Conservation (phyloP, 2,329 filamentous ascomycete genomes). For the Neonectria punicea region DNA sequence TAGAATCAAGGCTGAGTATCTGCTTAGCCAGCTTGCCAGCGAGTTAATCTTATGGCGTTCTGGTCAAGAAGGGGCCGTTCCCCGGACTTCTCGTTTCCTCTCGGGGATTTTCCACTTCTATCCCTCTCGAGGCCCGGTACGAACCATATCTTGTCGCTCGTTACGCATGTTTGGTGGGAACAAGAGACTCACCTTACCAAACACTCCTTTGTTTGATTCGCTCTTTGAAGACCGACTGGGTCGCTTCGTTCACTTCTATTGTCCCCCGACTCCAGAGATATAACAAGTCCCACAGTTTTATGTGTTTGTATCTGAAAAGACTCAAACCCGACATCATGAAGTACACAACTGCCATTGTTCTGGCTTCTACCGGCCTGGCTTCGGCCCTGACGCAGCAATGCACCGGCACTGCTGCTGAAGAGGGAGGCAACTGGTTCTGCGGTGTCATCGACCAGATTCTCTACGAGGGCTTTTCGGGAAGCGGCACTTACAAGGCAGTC, state of each 20-base stretch:
- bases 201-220: slow-evolving; percentile 37
- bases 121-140: slow-evolving; percentile 31
- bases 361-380: slow-evolving; percentile 45
- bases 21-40: slow-evolving; percentile 17
- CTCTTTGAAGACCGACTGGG: slow-evolving; percentile 29
- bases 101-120: slow-evolving; percentile 13
- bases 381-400: slow-evolving; percentile 50
- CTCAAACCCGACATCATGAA: slow-evolving; percentile 45
- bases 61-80: not conserved
- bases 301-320: not conserved
- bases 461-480: slow-evolving; percentile 70
- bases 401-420: slow-evolving; percentile 47
- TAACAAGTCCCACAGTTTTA: not conserved
- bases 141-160: slow-evolving; percentile 28
- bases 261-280: slow-evolving; percentile 3
- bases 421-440: slow-evolving; percentile 73
- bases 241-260: slow-evolving; percentile 25
- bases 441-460: slow-evolving; percentile 71
- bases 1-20: slow-evolving; percentile 17
- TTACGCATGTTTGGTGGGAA: slow-evolving; percentile 3
- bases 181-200: not conserved
- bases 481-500: slow-evolving; percentile 73
- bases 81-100: not conserved
- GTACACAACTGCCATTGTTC: slow-evolving; percentile 39
- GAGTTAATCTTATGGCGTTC: slow-evolving; percentile 31